These are phyloP conservation scores for Phytophthora constricta DNA, from an alignment of 352 stramenopile genomes.

Conservation along the genomic window DNA sequence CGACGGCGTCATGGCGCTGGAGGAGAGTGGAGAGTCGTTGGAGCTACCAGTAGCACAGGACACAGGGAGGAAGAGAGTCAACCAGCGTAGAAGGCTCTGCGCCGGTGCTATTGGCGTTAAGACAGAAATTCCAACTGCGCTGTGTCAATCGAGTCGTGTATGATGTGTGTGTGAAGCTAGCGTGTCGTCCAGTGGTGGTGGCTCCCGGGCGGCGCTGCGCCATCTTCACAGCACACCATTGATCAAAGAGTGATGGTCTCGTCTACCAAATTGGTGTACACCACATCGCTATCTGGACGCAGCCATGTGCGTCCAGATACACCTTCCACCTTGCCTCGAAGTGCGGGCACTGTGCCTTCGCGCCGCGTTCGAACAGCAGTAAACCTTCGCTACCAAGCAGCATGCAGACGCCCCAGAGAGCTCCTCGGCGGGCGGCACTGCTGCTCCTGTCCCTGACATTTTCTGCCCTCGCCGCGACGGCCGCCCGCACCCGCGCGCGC, in stretches of 20 bases:
- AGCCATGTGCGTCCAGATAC: too few relatives aligned
- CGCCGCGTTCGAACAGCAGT: too few relatives aligned
- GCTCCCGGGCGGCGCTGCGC: background rate
- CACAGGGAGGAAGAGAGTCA: too few relatives aligned
- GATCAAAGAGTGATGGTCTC: too few relatives aligned
- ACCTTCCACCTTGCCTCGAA: too few relatives aligned
- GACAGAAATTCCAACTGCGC: conserved; percentile 35
- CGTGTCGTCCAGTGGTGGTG: background rate
- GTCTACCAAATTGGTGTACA: too few relatives aligned
- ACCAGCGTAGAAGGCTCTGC: too few relatives aligned
- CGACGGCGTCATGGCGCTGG: background rate
- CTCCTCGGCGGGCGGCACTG: conserved; percentile 2
- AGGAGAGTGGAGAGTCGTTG: background rate
- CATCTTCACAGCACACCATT: too few relatives aligned
- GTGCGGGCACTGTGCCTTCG: too few relatives aligned
- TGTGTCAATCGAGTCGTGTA: too few relatives aligned
- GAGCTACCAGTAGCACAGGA: background rate
- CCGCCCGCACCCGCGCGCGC: conserved; percentile 36
- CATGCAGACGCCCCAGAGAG: conserved; percentile 11
- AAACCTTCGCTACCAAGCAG: background rate
- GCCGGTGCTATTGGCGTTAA: background rate
- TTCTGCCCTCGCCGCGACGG: background rate
- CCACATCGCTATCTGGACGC: too few relatives aligned
- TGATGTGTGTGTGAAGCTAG: conserved; percentile 1
- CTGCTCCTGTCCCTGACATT: conserved; percentile 27